Base-by-base conservation (phyloP, 2,329 filamentous ascomycete genomes). In the Penicillium verrucosum region DNA sequence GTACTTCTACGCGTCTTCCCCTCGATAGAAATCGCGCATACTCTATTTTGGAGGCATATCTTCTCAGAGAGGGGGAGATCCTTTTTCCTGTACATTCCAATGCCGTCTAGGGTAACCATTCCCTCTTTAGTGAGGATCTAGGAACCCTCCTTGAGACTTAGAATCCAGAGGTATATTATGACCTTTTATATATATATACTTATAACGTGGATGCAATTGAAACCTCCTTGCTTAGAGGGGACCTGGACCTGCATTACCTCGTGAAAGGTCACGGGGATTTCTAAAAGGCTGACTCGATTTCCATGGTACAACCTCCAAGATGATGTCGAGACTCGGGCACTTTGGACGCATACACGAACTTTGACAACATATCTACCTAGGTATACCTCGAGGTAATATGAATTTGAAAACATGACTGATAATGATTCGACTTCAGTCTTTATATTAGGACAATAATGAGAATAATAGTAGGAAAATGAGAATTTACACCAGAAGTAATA, bases 21-120 rank as follows among this genome's bases (percentile, higher is more conserved):
- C 53, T 55, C 53, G 16, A 25, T 52, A 2, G 42, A 56, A 56
- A 56, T 56, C 48, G 54, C 54, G 48, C 54, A 56, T 56, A 45
- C n/a, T 37, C 34, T 40, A 14, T 25, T 21, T 29, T 27, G 36
- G 5, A n/a, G 12, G 10, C 25, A 53, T 48, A 23, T 40, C 32
- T 11, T 51, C 25, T 14, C 27, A 41, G 23, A 27, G 36, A 30
- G 14, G 14, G 12, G 27, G 36, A 23, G 11, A 36, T 44, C n/a
- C 11, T 42, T 37, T 8, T 43, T 18, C 6, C 16, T 51, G 16
- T 37, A 44, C 48, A 56, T 56, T 56, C 54, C 54, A 56, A 46
- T 46, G 54, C 29, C 14, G 10, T 50, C 46, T 51, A 25, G 40
- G 30, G 29, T 46, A 30, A 29, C 34, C 41, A 34, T 40, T 27